phyloP scores from a whole-genome alignment of 768 basidiomycete genomes.

The Boletus pseudopeckii region DNA sequence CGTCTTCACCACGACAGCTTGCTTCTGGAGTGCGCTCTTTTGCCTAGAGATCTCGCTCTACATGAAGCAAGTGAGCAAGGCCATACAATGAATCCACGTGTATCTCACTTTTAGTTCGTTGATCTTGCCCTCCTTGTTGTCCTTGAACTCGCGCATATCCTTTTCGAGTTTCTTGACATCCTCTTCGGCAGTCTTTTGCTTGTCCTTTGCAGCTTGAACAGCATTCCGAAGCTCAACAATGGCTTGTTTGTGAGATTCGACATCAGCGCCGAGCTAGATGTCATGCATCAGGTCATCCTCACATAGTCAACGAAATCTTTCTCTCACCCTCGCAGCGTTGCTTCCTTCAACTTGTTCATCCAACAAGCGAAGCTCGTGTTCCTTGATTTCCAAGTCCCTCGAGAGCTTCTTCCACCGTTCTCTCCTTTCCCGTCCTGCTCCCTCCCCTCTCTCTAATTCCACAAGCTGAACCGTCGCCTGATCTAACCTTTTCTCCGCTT shows the following conservation, averaged over 20 bases:
- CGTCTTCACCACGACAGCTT: slow-evolving; percentile 76
- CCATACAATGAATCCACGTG: not conserved
- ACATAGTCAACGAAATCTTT: not conserved
- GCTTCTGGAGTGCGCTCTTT: slow-evolving; percentile 78
- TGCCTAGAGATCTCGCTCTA: slow-evolving; percentile 73
- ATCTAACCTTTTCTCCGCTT: slow-evolving; percentile 57
- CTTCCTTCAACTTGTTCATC: slow-evolving; percentile 85
- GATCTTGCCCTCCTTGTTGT: slow-evolving; percentile 97
- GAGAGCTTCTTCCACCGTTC: slow-evolving; percentile 58
- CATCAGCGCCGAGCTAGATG: slow-evolving; percentile 73
- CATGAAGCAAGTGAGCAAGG: not conserved
- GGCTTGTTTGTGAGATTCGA: slow-evolving; percentile 64
- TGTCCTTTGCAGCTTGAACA: slow-evolving; percentile 64
- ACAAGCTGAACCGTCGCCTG: slow-evolving; percentile 47
- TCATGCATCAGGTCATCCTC: not conserved
- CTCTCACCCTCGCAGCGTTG: slow-evolving; percentile 80
- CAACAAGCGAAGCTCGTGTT: slow-evolving; percentile 78
- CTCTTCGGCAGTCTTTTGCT: slow-evolving; percentile 69
- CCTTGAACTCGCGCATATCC: slow-evolving; percentile 98
- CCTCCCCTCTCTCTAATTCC: slow-evolving; percentile 54
- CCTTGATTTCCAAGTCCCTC: slow-evolving; percentile 82
- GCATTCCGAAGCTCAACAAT: slow-evolving; percentile 57
- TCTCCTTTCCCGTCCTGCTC: slow-evolving; percentile 46
- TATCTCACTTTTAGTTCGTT: slow-evolving; percentile 79
- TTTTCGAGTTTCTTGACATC: slow-evolving; percentile 88